Evolutionary conservation across 306 rosid genomes (phyloP), one percentile per base, ranked within the genome.

Genomic region (Ceratonia siliqua): DNA sequence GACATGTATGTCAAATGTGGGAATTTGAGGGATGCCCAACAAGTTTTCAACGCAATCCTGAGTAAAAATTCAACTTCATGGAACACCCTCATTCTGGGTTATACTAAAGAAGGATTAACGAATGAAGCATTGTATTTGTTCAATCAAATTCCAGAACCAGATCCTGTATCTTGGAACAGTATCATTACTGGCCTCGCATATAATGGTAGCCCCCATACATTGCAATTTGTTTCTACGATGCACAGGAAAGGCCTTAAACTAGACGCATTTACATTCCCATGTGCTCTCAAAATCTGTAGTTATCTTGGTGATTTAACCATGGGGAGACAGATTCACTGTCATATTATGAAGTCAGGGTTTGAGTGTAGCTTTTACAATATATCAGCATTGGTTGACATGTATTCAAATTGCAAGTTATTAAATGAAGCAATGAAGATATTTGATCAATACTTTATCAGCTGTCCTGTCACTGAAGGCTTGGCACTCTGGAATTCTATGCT

Each of bases 1-100:
- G 97, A 91, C 62, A 88, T 94, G 98, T 91, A 82, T 54, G 86
- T 90, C 56, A 94, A 89, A 84, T 89, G 97, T 87, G 91, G 91
- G 59, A 87, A 77, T 77, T 82, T 89, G 90, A 63, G 68, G 33
- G 86, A 83, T 59, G 97, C 98, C 3, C 61, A 69, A 62, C 81
- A 54, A 39, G 94, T 89, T 68, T 94, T 94, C 46, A 35, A 72
- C 62, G 77, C 72, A 67, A 83, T 81, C 42, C 75, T 67, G 13
- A 30, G 66, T 71, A 83, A 84, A 62, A 89, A 81, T 82, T 79
- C 86, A 35, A 80, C 80, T 46, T 71, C 92, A 1, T 89, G 96
- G 96, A 89, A 85, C 81, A 83, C 85, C 14, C 86, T 91, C 63
- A 80, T 94, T 70, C 54, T 82, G n/a, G 92, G 92, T 5, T 84